Evolutionary conservation across 495 filamentous ascomycete species (phyloP).

Genomic region (Xylaria longipes): DNA sequence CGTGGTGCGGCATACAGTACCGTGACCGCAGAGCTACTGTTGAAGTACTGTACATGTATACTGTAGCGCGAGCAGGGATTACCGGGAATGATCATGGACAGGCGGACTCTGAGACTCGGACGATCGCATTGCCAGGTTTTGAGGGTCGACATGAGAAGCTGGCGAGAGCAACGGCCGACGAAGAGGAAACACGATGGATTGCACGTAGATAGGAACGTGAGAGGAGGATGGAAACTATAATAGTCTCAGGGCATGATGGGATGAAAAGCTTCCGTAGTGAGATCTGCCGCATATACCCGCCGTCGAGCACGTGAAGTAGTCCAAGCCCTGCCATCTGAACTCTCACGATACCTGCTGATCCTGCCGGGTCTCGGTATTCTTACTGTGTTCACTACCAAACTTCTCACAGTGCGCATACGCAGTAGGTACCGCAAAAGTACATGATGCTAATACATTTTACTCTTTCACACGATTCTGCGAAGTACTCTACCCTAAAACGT

Average conservation of each 20-base stretch:
- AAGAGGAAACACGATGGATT: neutral
- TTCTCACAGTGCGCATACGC: slow-evolving; percentile 9
- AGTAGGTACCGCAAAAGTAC: neutral
- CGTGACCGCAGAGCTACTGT: neutral
- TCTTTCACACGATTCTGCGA: neutral
- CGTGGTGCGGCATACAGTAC: slow-evolving; percentile 7
- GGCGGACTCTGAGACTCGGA: slow-evolving; percentile 11
- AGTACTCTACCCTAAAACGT: slow-evolving; percentile 5
- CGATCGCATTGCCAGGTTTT: slow-evolving; percentile 7
- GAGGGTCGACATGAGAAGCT: neutral
- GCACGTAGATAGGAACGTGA: neutral
- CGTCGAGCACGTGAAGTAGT: slow-evolving; percentile 16
- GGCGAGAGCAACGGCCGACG: neutral
- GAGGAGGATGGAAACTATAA: neutral
- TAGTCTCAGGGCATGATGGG: slow-evolving; percentile 14
- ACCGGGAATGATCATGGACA: slow-evolving; percentile 15
- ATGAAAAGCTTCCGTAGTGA: slow-evolving; percentile 22
- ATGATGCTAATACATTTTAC: neutral
- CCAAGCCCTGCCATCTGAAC: neutral
- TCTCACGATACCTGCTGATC: neutral
- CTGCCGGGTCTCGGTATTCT: neutral
- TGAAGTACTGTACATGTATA: neutral
- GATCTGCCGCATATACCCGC: slow-evolving; percentile 21
- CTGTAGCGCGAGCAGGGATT: slow-evolving; percentile 9
- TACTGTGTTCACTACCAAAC: slow-evolving; percentile 9